Base-by-base conservation (phyloP, 1,139 yeast genomes). In the Hyphopichia wangnamkhiaoensis region DNA sequence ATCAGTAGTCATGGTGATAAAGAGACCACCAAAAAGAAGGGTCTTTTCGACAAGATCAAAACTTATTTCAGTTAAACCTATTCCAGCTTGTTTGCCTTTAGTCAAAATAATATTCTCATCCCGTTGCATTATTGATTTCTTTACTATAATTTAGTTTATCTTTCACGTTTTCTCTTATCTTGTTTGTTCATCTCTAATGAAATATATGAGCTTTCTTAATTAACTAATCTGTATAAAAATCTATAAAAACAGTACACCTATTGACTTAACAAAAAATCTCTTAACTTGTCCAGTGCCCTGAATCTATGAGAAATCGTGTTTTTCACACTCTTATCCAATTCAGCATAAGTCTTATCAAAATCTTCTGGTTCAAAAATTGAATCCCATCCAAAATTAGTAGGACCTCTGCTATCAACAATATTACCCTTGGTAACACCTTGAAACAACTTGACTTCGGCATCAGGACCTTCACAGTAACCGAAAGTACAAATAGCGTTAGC, bases 401-500 rank as follows among this genome's bases (percentile, higher is more conserved):
- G 82, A 3, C 98, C 96, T 50, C 95, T 67, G 40, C 89, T 77
- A 13, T 67, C 66, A 4, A 91, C 98, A 51, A 94, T 90, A 8
- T 54, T 63, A 10, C 99, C 99, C 14, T 77, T 70, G 3, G 95
- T 88, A 32, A 81, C 64, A 3, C 98, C 99, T 59, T 88, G 95
- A 63, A 93, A 91, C 40, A 90, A 66, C 47, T 75, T 59, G 10
- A 84, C 91, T 42, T 80, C 82, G 29, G 69, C 41, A 9, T 82
- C 95, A 1, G 95, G 90, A 0, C 93, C 94, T 42, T 76, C 89
- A 55, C 95, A 84, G 68, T 79, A 93, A 1, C 95, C 98, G 61
- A 93, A 88, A 0, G 98, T 91, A 52, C 97, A 89, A 39, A 90
- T 79, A 2, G 98, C 97, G 44, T 80, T 76, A 4, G 97, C 98